Base-by-base conservation (phyloP, 345 rosid species). In the Punica granatum region DNA sequence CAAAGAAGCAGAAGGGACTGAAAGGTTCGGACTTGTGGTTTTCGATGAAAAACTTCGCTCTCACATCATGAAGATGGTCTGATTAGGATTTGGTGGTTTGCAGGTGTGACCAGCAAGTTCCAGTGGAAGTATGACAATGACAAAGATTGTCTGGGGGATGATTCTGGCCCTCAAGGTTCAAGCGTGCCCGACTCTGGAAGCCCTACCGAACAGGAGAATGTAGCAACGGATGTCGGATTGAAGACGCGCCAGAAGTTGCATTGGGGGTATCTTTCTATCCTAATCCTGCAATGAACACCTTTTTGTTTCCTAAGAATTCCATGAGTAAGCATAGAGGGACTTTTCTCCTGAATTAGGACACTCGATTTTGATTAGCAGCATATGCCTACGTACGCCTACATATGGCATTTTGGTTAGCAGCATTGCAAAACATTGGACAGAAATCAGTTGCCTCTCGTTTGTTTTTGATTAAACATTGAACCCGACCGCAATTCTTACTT, bases 211-310 rank as follows among this genome's bases (percentile, higher is more conserved):
- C 35, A 59, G 12, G 34, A 60, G 16, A 43, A 66, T 7, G 12
- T 1, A 39, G 39, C 39, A 43, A 41, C 43, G 35, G 32, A 63
- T 53, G 34, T 60, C 49, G 23, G 35, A 25, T 15, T 15, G 23
- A 72, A 0, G 60, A 72, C 60, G 15, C 58, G 60, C 34, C 70
- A 66, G 70, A 72, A 72, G 70, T 53, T 72, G 64, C 49, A 72
- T 58, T 72, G 74, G 74, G 74, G 74, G 74, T 72, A 72, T 39
- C 30, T 43, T 60, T 10, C 35, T 34, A 9, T 68, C 16, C 30
- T 28, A 23, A 23, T 26, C 41, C 49, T 41, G 21, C 1, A 37
- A 68, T 42, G 39, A 36, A 18, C 28, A 19, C 37, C 31, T 9
- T n/a, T n/a, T n/a, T n/a, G n/a, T n/a, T n/a, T n/a, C n/a, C n/a